These are phyloP conservation scores for Pisolithus thermaeus DNA, from an alignment of 1,284 basidiomycete species.

Conservation along the genomic window DNA sequence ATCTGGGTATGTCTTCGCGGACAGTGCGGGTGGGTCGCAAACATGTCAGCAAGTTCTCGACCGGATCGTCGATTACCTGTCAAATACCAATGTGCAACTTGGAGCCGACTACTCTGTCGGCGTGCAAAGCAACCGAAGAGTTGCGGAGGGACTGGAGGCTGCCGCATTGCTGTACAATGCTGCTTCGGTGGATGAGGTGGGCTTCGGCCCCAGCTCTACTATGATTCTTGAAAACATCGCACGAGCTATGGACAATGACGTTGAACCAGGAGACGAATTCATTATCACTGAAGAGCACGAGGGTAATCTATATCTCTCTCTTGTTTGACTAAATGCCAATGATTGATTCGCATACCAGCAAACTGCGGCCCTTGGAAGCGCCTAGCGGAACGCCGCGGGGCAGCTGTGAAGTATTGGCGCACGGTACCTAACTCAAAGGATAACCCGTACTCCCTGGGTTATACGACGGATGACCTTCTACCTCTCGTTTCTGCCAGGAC, in stretches of 20 bases:
- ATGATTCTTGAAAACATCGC: constrained; percentile 61
- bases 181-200: constrained; percentile 51
- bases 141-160: constrained; percentile 45
- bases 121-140: constrained; percentile 44
- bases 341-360: constrained; percentile 34
- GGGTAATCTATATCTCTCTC: constrained; percentile 34
- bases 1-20: constrained; percentile 60
- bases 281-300: constrained; percentile 76
- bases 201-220: constrained; percentile 65
- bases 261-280: constrained; percentile 61
- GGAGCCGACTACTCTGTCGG: constrained; percentile 63
- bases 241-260: constrained; percentile 48
- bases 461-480: constrained; percentile 54
- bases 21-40: constrained; percentile 79
- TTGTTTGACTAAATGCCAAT: background rate
- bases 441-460: constrained; percentile 60
- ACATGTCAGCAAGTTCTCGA: constrained; percentile 48
- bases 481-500: constrained; percentile 60
- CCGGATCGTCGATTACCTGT: constrained; percentile 59
- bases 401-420: constrained; percentile 55
- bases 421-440: constrained; percentile 42
- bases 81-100: constrained; percentile 68
- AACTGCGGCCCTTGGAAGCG: constrained; percentile 78
- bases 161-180: constrained; percentile 64
- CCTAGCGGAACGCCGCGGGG: constrained; percentile 54